Conservation (phyloP, 2,329 filamentous ascomycete genomes). For the Fonsecaea nubica region DNA sequence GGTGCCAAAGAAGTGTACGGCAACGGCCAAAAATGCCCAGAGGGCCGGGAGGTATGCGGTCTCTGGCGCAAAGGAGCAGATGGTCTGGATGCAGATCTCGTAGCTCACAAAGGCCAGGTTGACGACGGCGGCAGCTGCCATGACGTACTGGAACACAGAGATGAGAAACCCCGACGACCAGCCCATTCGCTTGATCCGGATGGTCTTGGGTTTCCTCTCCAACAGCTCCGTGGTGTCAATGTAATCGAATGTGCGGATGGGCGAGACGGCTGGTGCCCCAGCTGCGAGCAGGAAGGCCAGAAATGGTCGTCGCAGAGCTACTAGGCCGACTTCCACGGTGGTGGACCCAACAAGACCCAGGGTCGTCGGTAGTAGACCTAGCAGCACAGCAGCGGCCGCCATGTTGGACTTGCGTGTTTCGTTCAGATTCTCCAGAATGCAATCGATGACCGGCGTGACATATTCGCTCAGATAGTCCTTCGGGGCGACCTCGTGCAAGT, state of each 20-base stretch:
- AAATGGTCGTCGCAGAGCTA: background rate
- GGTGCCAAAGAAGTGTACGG: background rate
- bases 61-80: background rate
- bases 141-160: background rate
- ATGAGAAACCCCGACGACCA: background rate
- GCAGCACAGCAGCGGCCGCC: background rate
- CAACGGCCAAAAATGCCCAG: background rate
- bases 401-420: constrained; percentile 1
- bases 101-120: constrained; percentile 1
- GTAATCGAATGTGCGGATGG: constrained; percentile 1
- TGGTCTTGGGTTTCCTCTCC: background rate
- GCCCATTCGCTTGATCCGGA: background rate
- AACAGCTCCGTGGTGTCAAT: background rate
- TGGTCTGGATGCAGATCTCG: background rate
- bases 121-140: background rate
- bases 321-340: background rate
- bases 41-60: background rate
- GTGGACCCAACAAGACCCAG: background rate
- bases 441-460: background rate
- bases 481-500: background rate
- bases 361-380: background rate
- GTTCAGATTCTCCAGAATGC: background rate
- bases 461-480: constrained; percentile 2
- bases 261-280: background rate
- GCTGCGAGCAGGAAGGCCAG: background rate